Evolutionary conservation across 2,329 filamentous ascomycete genomes (phyloP), one percentile per base, ranked within the genome.

Genomic region (Curvularia hawaiiensis): DNA sequence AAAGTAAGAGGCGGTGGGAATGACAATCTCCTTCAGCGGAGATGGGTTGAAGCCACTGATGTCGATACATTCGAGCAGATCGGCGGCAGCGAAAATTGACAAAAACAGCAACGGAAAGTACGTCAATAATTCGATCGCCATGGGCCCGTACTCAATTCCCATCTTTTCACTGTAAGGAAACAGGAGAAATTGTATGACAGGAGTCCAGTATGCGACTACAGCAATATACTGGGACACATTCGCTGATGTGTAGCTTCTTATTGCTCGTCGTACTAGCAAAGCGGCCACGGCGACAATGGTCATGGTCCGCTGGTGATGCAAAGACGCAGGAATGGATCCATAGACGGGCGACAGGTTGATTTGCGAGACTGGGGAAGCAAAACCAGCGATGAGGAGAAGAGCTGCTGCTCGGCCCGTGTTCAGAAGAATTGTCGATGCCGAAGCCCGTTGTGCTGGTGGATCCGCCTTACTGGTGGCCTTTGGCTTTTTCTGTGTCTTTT

Each of bases 321-420:
- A 81, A 1, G 85, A 84, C 0, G 92, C 82, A 1, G 94, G 90
- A 38, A 96, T 90, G 16, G 88, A 87, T 51, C 95, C 95, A 76
- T 96, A 98, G 11, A 96, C 90, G 2, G 95, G 95, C 20, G 92
- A 90, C 33, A 98, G 82, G 39, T 85, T 88, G 61, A 92, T 82
- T 71, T 91, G 86, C 0, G 90, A 94, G 56, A 89, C 84, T 61
- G 88, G 86, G 46, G 89, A 88, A 59, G 84, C 87, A 41, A 88
- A 72, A 44, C 88, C 90, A 10, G 85, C 82, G 45, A 90, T 79
- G 26, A 80, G 65, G 60, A 88, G 78, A 16, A 88, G 70, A 18
- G 69, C 72, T 54, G 64, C 64, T 46, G 76, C 75, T 46, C 69
- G 65, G 30, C 65, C 68, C n/a, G 73, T 61, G 59, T 72, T 73